phyloP scores from a whole-genome alignment of 176 grass and related monocot genomes.

The Rhynchospora pubera region DNA sequence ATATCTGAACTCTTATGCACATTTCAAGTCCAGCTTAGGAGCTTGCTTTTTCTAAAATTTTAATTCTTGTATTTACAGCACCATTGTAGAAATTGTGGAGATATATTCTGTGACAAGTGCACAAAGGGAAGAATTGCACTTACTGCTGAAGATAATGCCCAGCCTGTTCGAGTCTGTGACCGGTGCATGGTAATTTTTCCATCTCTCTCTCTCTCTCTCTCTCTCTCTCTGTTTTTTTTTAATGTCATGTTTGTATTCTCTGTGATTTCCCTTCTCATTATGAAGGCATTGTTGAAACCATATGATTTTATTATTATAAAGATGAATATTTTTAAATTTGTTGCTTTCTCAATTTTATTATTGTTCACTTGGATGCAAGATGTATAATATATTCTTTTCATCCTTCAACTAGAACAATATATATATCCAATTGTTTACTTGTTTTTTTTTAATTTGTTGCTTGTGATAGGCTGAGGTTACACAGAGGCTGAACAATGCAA shows the following conservation, averaged over 20 bases:
- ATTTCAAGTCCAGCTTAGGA: slow-evolving; percentile 19
- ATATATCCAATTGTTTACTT: background rate
- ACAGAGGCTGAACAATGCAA: slow-evolving; percentile 67
- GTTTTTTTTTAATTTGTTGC: background rate
- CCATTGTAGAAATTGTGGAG: slow-evolving; percentile 94
- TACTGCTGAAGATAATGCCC: slow-evolving; percentile 68
- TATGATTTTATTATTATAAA: background rate
- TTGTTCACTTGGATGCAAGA: background rate
- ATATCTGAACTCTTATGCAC: background rate
- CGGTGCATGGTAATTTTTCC: slow-evolving; percentile 79
- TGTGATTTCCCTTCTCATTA: background rate
- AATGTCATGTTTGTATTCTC: background rate
- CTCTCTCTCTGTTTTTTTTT: background rate
- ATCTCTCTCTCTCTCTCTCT: background rate
- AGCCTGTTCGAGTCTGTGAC: slow-evolving; percentile 83
- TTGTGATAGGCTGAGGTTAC: slow-evolving; percentile 76
- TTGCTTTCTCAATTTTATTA: slow-evolving; percentile 10
- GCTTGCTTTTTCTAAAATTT: slow-evolving; percentile 9
- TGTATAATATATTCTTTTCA: background rate
- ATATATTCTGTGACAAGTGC: slow-evolving; percentile 98
- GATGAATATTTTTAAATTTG: background rate
- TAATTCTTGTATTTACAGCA: slow-evolving; percentile 51
- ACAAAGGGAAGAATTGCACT: slow-evolving; percentile 84
- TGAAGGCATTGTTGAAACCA: background rate
- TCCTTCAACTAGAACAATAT: background rate